Conservation (phyloP, 768 basidiomycete genomes). For the Lactarius evosmus region DNA sequence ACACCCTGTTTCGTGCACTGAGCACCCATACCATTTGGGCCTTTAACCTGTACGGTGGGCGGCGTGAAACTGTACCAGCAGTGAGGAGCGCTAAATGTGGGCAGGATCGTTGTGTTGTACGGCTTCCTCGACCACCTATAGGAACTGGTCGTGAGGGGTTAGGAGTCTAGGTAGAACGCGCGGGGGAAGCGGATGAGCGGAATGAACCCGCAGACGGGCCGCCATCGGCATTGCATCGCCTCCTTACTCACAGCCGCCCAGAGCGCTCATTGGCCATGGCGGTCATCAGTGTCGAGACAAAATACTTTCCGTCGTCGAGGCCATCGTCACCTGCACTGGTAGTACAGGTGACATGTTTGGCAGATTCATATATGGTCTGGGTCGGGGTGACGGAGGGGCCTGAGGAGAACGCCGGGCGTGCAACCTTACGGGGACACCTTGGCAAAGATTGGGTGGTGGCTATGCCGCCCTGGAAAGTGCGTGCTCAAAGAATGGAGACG, state of each 20-base stretch:
- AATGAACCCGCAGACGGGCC: constrained; percentile 8
- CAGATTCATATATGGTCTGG: constrained; percentile 83
- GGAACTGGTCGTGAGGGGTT: not conserved
- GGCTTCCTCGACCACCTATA: too few relatives aligned
- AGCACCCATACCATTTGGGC: not conserved
- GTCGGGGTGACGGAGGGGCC: constrained; percentile 55
- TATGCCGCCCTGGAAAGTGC: constrained; percentile 55
- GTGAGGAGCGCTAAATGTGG: not conserved
- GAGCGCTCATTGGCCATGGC: not conserved
- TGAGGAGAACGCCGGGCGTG: constrained; percentile 35
- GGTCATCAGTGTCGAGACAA: constrained; percentile 45
- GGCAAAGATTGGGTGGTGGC: constrained; percentile 80
- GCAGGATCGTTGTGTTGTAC: not conserved
- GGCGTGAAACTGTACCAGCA: not conserved
- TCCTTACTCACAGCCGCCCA: not conserved
- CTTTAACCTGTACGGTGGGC: not conserved
- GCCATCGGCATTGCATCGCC: not conserved
- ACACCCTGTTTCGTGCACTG: not conserved
- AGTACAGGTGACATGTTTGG: constrained; percentile 63
- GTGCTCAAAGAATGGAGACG: constrained; percentile 18
- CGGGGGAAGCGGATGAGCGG: not conserved
- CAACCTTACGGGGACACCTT: constrained; percentile 53
- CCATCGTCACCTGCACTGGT: constrained; percentile 54
- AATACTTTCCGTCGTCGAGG: constrained; percentile 49
- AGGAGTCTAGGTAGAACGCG: not conserved